Percentiles rank a stretch among this genome's conserved stretches.
Evolutionary conservation across 139 green algal species (phyloP).

Genomic region (Haematococcus sp.): DNA sequence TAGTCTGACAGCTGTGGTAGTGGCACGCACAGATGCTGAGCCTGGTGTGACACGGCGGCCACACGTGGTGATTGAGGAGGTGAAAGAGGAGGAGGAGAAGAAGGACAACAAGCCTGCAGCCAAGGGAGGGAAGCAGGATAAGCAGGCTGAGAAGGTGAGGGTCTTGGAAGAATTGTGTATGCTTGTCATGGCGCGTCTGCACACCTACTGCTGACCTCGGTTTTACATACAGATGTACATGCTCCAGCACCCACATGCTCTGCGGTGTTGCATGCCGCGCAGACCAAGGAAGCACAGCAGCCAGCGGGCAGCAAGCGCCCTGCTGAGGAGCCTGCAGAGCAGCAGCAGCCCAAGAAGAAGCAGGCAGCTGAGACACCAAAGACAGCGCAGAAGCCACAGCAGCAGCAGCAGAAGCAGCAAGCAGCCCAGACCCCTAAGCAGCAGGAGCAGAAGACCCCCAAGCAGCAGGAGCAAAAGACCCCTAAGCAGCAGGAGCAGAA

Average conservation of each 20-base stretch:
- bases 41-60: conserved; percentile 10
- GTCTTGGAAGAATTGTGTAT: background rate
- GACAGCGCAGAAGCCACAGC: background rate
- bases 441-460: conserved; percentile 7
- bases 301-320: conserved; percentile 14
- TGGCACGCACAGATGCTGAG: background rate
- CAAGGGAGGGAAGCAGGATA: conserved; percentile 18
- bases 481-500: conserved; percentile 23
- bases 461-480: conserved; percentile 12
- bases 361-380: conserved; percentile 5
- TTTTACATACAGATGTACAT: no score
- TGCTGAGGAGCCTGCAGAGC: background rate
- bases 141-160: conserved; percentile 11
- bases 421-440: background rate
- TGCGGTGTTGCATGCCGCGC: no score
- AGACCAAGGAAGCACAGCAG: background rate
- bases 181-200: background rate
- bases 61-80: conserved; percentile 58
- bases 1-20: background rate
- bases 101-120: conserved; percentile 28
- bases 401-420: background rate
- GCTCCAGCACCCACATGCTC: no score
- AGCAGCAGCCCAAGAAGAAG: conserved; percentile 4
- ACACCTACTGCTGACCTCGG: background rate
- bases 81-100: conserved; percentile 26